A percentile compares a stretch with the other conserved stretches of the same genome.
phyloP scores from a whole-genome alignment of 345 rosid genomes.

The Firmiana major region DNA sequence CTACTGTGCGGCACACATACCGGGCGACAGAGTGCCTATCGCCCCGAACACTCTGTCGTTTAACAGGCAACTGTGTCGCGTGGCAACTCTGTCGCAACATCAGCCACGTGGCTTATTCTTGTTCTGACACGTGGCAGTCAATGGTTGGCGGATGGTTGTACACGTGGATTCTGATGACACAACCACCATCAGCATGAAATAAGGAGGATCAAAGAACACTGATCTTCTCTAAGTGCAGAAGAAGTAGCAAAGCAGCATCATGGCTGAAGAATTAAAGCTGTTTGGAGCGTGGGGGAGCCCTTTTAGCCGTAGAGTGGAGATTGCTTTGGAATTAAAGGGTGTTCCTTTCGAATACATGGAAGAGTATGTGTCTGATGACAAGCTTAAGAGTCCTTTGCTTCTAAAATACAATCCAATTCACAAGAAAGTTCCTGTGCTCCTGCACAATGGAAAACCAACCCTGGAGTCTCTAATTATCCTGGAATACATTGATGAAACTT shows the following conservation, averaged over 20 bases:
- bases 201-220: background rate
- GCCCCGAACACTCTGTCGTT: too few relatives aligned
- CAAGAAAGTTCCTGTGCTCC: slow-evolving; percentile 41
- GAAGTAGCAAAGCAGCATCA: background rate
- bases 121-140: too few relatives aligned
- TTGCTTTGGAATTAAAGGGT: slow-evolving; percentile 43
- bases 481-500: slow-evolving; percentile 48
- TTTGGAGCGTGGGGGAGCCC: slow-evolving; percentile 39
- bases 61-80: too few relatives aligned
- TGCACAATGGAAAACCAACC: slow-evolving; percentile 37
- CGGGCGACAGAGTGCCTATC: too few relatives aligned
- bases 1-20: too few relatives aligned
- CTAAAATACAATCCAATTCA: slow-evolving; percentile 32
- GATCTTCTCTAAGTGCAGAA: background rate
- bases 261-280: slow-evolving; percentile 36
- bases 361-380: slow-evolving; percentile 26
- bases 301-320: slow-evolving; percentile 31
- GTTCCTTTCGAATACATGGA: slow-evolving; percentile 33
- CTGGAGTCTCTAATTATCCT: slow-evolving; percentile 39
- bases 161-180: too few relatives aligned
- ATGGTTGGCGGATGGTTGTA: too few relatives aligned
- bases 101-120: too few relatives aligned
- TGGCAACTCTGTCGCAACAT: too few relatives aligned
- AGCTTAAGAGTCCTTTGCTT: slow-evolving; percentile 30
- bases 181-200: too few relatives aligned